Conservation (phyloP, 2,329 filamentous ascomycete genomes). For the Xylariomycetidae sp. region DNA sequence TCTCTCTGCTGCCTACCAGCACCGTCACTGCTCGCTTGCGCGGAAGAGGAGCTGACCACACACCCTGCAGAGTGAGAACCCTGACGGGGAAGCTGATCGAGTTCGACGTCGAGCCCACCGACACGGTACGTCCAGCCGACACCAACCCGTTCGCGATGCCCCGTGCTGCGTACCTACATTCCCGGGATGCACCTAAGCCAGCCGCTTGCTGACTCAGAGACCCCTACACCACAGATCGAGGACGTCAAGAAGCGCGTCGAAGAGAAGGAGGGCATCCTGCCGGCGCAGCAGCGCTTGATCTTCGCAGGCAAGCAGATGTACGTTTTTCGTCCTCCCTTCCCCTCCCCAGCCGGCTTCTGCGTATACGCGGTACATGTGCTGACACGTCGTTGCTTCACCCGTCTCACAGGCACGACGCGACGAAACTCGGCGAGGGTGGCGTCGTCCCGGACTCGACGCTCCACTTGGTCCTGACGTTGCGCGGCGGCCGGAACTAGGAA, state of each 20-base stretch:
- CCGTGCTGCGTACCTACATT: not conserved
- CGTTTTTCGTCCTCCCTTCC: constrained; percentile 27
- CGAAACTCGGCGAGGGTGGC: constrained; percentile 83
- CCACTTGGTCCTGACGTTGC: constrained; percentile 89
- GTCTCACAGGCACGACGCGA: constrained; percentile 78
- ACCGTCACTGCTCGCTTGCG: not conserved
- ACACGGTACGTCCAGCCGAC: constrained; percentile 59
- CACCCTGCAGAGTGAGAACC: constrained; percentile 76
- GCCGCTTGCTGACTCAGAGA: constrained; percentile 1
- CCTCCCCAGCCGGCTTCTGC: not conserved
- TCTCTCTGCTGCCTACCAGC: not conserved
- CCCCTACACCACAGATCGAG: constrained; percentile 57
- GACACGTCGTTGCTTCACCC: not conserved
- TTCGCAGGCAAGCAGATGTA: constrained; percentile 99
- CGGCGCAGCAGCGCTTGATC: constrained; percentile 92
- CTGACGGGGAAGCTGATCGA: constrained; percentile 99
- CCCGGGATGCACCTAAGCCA: not conserved
- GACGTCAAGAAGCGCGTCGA: constrained; percentile 99
- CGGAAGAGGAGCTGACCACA: not conserved
- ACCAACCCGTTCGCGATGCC: not conserved
- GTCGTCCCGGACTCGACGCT: constrained; percentile 90
- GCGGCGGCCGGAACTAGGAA: constrained; percentile 56
- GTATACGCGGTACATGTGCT: not conserved
- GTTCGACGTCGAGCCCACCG: constrained; percentile 89
- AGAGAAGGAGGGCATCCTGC: constrained; percentile 97